phyloP scores from a whole-genome alignment of 257 asterid species.

The Solanum appendiculatum region DNA sequence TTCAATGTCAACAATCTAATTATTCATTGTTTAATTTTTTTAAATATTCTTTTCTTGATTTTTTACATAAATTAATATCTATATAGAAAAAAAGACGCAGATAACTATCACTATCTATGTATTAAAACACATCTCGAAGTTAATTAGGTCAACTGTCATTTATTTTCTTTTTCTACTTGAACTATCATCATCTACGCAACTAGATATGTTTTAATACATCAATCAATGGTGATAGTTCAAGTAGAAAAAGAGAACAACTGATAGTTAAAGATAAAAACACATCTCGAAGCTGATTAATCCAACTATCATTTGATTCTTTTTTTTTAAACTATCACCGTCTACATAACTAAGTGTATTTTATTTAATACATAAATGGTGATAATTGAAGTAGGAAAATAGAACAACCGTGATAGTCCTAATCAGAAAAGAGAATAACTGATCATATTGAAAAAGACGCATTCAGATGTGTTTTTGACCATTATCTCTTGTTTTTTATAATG shows the following conservation, averaged over 20 bases:
- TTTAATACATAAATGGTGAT: too few species aligned
- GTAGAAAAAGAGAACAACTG: too few species aligned
- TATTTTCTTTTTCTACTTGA: too few species aligned
- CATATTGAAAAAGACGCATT: too few species aligned
- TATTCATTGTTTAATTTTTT: background rate
- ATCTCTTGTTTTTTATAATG: too few species aligned
- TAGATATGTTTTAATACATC: too few species aligned
- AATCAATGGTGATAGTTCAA: background rate
- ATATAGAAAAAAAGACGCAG: constrained; percentile 12
- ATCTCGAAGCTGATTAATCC: background rate
- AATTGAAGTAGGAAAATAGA: background rate
- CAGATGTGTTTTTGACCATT: too few species aligned
- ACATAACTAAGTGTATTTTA: background rate
- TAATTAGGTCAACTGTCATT: background rate
- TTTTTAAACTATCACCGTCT: background rate
- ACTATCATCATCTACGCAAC: background rate
- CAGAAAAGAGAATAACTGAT: too few species aligned
- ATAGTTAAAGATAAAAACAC: too few species aligned
- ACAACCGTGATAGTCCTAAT: too few species aligned
- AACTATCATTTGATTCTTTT: background rate
- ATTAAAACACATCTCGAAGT: background rate
- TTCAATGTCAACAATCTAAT: constrained; percentile 21
- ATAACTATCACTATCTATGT: background rate
- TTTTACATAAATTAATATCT: background rate
- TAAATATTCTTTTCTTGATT: background rate